Conservation (phyloP, 169 alveolate species). For the Cryptosporidium baileyi region DNA sequence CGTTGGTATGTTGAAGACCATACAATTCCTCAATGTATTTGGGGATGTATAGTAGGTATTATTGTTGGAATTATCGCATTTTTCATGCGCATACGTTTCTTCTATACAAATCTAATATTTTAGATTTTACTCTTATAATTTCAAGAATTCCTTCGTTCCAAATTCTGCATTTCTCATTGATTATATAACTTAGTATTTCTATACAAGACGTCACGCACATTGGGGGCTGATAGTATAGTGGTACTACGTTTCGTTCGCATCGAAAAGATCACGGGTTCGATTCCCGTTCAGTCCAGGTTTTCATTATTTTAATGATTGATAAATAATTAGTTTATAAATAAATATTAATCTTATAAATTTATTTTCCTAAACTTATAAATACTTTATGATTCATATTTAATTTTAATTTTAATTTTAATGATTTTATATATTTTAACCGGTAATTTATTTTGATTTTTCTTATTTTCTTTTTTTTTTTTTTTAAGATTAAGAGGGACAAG, state of each 20-base stretch:
- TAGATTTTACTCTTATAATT: slow-evolving; percentile 1
- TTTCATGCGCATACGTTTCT: slow-evolving; percentile 43
- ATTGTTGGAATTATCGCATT: slow-evolving; percentile 55
- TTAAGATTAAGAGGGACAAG: too few relatives aligned
- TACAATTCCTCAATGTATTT: slow-evolving; percentile 70
- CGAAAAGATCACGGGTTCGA: slow-evolving; percentile 73
- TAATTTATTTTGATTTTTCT: too few relatives aligned
- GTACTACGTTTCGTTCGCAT: slow-evolving; percentile 73
- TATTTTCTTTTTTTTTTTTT: too few relatives aligned
- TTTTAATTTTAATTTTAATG: too few relatives aligned
- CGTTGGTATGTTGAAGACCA: slow-evolving; percentile 74
- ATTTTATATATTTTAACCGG: too few relatives aligned
- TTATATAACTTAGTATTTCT: background rate
- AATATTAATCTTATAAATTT: too few relatives aligned
- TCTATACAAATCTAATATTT: slow-evolving; percentile 25
- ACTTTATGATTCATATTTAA: too few relatives aligned
- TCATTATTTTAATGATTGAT: too few relatives aligned
- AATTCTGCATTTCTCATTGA: background rate
- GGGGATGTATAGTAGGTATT: slow-evolving; percentile 72
- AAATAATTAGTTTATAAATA: too few relatives aligned
- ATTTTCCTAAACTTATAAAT: too few relatives aligned
- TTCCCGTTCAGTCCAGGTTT: slow-evolving; percentile 71
- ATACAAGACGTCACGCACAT: background rate
- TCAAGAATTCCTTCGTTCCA: background rate
- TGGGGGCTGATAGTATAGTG: slow-evolving; percentile 71